Conservation (phyloP, 768 basidiomycete genomes). For the Lentinula guzmanii region DNA sequence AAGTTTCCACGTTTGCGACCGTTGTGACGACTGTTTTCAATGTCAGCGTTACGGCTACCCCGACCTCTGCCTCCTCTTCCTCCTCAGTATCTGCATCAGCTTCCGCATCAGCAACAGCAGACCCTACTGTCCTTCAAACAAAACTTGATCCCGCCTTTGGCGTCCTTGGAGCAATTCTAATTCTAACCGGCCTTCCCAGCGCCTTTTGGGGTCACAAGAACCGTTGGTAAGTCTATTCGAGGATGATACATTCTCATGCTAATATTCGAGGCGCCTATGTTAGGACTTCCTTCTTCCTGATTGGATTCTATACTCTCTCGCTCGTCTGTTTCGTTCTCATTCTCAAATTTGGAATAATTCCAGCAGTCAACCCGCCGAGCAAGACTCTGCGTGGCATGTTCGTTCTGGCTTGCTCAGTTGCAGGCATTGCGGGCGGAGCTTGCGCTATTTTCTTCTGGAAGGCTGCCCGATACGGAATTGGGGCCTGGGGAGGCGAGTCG, state of each 20-base stretch:
- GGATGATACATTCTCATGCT: conserved; percentile 11
- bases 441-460: conserved; percentile 93
- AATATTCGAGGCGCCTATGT: not conserved
- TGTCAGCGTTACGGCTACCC: conserved; percentile 51
- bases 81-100: conserved; percentile 30
- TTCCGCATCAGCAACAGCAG: conserved; percentile 34
- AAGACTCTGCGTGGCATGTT: conserved; percentile 84
- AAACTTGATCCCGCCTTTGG: conserved; percentile 84
- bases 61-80: conserved; percentile 34
- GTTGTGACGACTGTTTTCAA: conserved; percentile 57
- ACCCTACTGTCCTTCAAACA: conserved; percentile 49
- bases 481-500: conserved; percentile 29
- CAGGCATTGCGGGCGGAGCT: conserved; percentile 79
- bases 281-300: conserved; percentile 92
- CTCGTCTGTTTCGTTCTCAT: conserved; percentile 86
- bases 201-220: conserved; percentile 95
- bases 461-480: conserved; percentile 73
- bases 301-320: conserved; percentile 85
- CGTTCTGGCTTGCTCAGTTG: conserved; percentile 73
- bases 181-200: conserved; percentile 83
- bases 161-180: conserved; percentile 82
- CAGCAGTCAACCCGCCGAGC: conserved; percentile 76
- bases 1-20: conserved; percentile 43
- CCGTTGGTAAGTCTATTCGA: conserved; percentile 59
- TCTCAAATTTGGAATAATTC: conserved; percentile 79